Conservation (phyloP, 225 moss, liverwort and hornwort species). For the Straminergon stramineum region DNA sequence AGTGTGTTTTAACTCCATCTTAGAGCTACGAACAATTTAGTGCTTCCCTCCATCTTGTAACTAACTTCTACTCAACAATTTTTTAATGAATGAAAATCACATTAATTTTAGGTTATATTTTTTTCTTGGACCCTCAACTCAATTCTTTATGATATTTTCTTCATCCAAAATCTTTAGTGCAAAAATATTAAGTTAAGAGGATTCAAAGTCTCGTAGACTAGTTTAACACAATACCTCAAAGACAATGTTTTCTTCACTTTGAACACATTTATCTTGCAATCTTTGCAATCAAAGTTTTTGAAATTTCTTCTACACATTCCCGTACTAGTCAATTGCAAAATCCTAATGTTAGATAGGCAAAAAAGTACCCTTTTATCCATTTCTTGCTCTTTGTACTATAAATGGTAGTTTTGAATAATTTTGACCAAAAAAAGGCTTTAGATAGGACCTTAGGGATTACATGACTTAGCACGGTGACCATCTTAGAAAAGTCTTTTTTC, state of each 20-base stretch:
- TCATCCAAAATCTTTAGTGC: too few relatives aligned
- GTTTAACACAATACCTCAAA: too few relatives aligned
- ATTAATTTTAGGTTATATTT: too few relatives aligned
- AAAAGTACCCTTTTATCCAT: too few relatives aligned
- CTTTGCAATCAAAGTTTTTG: background rate
- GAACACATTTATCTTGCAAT: background rate
- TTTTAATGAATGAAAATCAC: background rate
- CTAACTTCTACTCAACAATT: background rate
- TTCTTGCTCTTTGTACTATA: background rate
- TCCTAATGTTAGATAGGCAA: too few relatives aligned
- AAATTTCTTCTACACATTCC: background rate
- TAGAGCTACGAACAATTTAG: background rate
- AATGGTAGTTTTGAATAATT: fast-evolving
- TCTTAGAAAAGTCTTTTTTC: background rate
- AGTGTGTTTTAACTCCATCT: background rate
- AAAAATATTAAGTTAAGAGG: too few relatives aligned
- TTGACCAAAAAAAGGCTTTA: background rate
- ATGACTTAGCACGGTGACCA: background rate
- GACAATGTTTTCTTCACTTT: background rate
- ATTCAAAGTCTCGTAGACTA: too few relatives aligned
- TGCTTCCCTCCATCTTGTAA: background rate
- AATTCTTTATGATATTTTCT: background rate
- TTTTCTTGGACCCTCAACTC: background rate
- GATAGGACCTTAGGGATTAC: background rate
- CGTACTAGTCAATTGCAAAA: too few relatives aligned